Conservation (phyloP, 306 rosid species). For the Neltuma alba region DNA sequence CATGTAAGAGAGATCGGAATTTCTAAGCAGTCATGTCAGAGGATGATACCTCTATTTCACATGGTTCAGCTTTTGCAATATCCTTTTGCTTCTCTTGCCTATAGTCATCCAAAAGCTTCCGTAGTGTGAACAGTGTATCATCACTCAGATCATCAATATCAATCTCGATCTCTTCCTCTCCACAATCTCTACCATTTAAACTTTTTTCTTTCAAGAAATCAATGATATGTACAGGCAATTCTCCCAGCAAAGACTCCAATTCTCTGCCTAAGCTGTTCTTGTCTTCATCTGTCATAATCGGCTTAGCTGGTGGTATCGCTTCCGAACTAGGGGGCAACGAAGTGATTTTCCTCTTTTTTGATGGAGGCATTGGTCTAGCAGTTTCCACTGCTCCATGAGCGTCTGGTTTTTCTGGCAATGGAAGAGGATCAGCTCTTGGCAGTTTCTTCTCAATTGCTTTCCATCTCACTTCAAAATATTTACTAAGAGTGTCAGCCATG, state of each 20-base stretch:
- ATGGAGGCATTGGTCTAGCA: slow-evolving; percentile 51
- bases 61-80: slow-evolving; percentile 58
- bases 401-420: slow-evolving; percentile 46
- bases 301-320: slow-evolving; percentile 55
- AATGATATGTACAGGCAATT: slow-evolving; percentile 68
- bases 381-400: slow-evolving; percentile 44
- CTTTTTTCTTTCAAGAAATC: slow-evolving; percentile 78
- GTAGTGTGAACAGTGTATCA: slow-evolving; percentile 67
- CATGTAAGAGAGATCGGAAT: too few species aligned
- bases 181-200: slow-evolving; percentile 69
- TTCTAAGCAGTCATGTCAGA: slow-evolving; percentile 22
- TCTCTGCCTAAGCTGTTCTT: slow-evolving; percentile 62
- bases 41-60: slow-evolving; percentile 76
- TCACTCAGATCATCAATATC: slow-evolving; percentile 78
- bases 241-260: slow-evolving; percentile 74
- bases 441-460: slow-evolving; percentile 79
- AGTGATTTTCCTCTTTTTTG: slow-evolving; percentile 67
- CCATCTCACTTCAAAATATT: slow-evolving; percentile 81
- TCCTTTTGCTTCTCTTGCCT: slow-evolving; percentile 59
- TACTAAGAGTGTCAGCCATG: slow-evolving; percentile 75
- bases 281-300: slow-evolving; percentile 68
- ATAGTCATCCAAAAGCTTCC: slow-evolving; percentile 73
- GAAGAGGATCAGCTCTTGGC: slow-evolving; percentile 48
- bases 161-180: slow-evolving; percentile 86
- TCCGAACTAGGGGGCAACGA: slow-evolving; percentile 54